Base-by-base conservation (phyloP, 495 filamentous ascomycete species). In the Neurospora intermedia region DNA sequence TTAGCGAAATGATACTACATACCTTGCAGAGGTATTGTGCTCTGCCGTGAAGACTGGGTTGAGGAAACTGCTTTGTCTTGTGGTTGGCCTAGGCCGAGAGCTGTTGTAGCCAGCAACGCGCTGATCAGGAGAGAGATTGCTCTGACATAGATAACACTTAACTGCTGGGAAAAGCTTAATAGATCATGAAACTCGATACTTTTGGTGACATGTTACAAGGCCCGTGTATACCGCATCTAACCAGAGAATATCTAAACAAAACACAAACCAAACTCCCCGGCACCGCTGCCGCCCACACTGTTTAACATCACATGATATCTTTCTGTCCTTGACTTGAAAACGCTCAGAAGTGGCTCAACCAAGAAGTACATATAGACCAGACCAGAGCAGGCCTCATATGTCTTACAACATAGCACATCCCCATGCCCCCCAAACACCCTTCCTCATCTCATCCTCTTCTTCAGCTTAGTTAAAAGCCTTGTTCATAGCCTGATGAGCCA, bases 401-500 rank as follows among this genome's bases (percentile, higher is more conserved):
- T 54, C 4, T 23, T 54, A 54, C 46, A 54, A 27, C 46, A 62
- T 35, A 35, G 54, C 15, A 62, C 6, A 62, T 35, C 54, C 54
- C 15, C 6, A 27, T 59, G 39, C 48, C 16, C 35, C 41, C 11
- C 18, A 16, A 35, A 54, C 15, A 70, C 35, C 38, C 71, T 69
- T 27, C 1, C n/a, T 59, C 42, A 27, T 41, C 59, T 35, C 43
- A 48, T 62, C 15, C 39, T 15, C 6, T 41, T 4, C 70, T 31
- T 16, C 40, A 15, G 18, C 42, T 72, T 31, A 75, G 59, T 71
- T 74, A 59, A 95, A 93, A 20, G 89, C 79, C 85, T 87, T 92
- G 78, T 89, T 90, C 91, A 94, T 93, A 72, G 89, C 88, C 80
- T 94, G 91, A 78, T 94, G 91, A 27, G 92, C 92, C 75, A 94